These are phyloP conservation scores for Erythrophleum fordii DNA, from an alignment of 306 rosid genomes.

Conservation along the genomic window DNA sequence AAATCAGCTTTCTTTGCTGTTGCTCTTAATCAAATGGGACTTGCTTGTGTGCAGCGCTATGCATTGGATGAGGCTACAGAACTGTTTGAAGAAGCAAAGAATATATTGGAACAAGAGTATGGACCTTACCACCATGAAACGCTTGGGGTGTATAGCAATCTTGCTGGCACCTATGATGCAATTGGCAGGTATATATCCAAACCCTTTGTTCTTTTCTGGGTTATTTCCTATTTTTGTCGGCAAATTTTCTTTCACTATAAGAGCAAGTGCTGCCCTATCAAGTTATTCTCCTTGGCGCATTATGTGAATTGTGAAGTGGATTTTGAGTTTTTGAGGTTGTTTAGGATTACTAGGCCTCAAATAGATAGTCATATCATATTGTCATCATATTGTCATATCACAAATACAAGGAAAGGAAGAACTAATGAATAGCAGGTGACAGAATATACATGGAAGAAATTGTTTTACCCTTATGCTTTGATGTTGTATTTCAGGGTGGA, in stretches of 20 bases:
- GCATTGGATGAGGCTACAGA: slow-evolving; percentile 71
- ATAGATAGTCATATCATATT: not conserved
- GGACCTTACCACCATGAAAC: slow-evolving; percentile 92
- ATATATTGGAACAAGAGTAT: slow-evolving; percentile 64
- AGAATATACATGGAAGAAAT: not conserved
- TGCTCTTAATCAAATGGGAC: slow-evolving; percentile 95
- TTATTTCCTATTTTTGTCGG: not conserved
- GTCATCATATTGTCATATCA: not conserved
- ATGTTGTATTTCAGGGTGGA: slow-evolving; percentile 61
- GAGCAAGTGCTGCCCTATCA: not conserved
- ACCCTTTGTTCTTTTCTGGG: not conserved
- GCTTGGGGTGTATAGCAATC: slow-evolving; percentile 91
- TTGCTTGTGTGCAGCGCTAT: slow-evolving; percentile 74
- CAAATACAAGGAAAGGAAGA: not conserved
- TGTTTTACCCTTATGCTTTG: slow-evolving; percentile 23
- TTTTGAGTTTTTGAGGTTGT: not conserved
- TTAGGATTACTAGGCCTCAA: not conserved
- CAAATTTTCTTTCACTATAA: not conserved
- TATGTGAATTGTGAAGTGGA: not conserved
- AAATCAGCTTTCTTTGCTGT: slow-evolving; percentile 87
- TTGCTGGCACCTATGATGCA: slow-evolving; percentile 97
- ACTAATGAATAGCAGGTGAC: not conserved
- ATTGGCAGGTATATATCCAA: slow-evolving; percentile 67
- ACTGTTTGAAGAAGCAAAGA: slow-evolving; percentile 84
- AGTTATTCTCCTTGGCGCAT: slow-evolving; percentile 9